A percentile compares a stretch with the other conserved stretches of the same genome.
phyloP scores from a whole-genome alignment of 192 early-diverging fungal species.

The Obelidium mucronatum region DNA sequence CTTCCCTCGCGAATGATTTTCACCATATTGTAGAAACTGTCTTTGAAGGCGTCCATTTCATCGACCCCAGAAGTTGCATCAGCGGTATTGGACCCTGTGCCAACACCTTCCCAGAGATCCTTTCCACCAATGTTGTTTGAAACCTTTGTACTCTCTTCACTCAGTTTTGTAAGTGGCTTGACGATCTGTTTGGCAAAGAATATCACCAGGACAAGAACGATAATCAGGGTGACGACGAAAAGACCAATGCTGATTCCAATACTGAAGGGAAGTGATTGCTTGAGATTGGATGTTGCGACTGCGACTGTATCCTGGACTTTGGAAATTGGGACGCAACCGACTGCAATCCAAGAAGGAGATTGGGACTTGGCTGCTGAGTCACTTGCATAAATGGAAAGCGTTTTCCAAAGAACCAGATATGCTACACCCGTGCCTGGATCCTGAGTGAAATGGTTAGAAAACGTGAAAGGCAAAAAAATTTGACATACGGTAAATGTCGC shows the following conservation, averaged over 20 bases:
- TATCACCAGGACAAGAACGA: conserved; percentile 36
- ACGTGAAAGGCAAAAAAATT: neutral
- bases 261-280: neutral
- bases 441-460: neutral
- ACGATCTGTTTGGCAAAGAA: conserved; percentile 29
- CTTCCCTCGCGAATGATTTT: conserved; percentile 26
- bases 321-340: conserved; percentile 37
- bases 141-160: conserved; percentile 27
- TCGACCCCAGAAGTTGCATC: conserved; percentile 17
- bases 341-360: conserved; percentile 21
- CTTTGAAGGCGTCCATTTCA: conserved; percentile 41
- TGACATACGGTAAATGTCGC: conserved; percentile 7
- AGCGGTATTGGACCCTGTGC: neutral
- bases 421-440: conserved; percentile 27
- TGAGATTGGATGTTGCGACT: conserved; percentile 30
- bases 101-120: conserved; percentile 42
- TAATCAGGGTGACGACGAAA: conserved; percentile 32
- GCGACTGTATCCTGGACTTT: conserved; percentile 41
- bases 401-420: conserved; percentile 41
- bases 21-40: conserved; percentile 43
- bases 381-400: conserved; percentile 19
- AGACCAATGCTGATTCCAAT: conserved; percentile 31
- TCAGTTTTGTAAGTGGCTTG: conserved; percentile 27
- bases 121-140: conserved; percentile 45
- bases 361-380: neutral